Base-by-base conservation (phyloP, 805 yeast genomes). In the Vanderwaltozyma verrucispora region DNA sequence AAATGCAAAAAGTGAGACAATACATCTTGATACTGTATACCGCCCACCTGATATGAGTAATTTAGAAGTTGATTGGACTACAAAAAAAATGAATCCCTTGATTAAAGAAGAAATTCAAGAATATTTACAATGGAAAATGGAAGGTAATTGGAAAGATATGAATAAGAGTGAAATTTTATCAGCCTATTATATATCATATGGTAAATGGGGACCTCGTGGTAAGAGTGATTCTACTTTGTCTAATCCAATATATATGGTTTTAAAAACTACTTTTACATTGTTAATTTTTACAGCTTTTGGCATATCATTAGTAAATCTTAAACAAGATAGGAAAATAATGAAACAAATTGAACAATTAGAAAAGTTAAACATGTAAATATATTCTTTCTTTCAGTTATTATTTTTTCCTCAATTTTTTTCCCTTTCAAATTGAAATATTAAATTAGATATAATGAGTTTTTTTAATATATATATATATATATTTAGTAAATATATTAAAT, bases 141-240 rank as follows among this genome's bases (percentile, higher is more conserved):
- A 53, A 18, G 54, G 46, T 15, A 42, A 50, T 28, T 65, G 70
- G 70, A 45, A 40, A 3, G 32, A 35, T 0, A 43, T 65, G 44
- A 37, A 59, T 2, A 16, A 10, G 1, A 41, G 43, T 1, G 69
- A 65, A 33, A 45, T 50, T 33, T 44, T 39, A 31, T 59, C 61
- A 1, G 42, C 57, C 5, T 64, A 64, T 40, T 61, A 51, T 44
- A 48, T 65, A 13, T 56, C 61, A 9, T 65, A 46, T 35, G 70
- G 70, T 1, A 45, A 49, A 11, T 62, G 63, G 61, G 69, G 69
- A 1, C 65, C 66, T 10, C 45, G 67, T 17, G 30, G 36, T 3
- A 19, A 34, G 5, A n/a, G 36, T 1, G 41, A 36, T 24, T 28
- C 30, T 15, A 32, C 21, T 4, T 34, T 35, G 18, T 23, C 34